Conservation (phyloP, 257 asterid species). For the Solanum pinnatisectum region DNA sequence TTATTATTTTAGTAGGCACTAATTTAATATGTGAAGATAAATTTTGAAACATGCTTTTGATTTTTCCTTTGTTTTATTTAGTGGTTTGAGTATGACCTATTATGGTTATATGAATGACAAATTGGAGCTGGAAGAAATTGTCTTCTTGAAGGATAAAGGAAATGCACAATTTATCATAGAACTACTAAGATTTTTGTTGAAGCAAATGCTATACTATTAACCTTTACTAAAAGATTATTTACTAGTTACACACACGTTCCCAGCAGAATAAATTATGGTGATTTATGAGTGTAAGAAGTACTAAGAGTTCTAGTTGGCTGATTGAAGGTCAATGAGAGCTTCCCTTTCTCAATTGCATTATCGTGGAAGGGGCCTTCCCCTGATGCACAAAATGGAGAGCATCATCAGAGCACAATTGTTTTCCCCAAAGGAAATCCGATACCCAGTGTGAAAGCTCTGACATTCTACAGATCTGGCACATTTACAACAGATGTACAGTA, state of each 20-base stretch:
- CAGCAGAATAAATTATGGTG: neutral
- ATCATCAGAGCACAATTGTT: constrained; percentile 64
- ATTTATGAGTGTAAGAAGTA: neutral
- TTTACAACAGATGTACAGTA: constrained; percentile 62
- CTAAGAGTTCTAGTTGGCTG: neutral
- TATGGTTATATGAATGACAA: neutral
- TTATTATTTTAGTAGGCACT: neutral
- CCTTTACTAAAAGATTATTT: neutral
- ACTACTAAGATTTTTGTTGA: neutral
- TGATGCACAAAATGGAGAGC: constrained; percentile 64
- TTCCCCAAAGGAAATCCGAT: constrained; percentile 86
- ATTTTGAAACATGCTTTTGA: neutral
- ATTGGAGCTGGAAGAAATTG: neutral
- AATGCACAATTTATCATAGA: neutral
- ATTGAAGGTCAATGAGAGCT: constrained; percentile 65
- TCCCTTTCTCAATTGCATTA: constrained; percentile 71
- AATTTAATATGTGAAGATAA: neutral
- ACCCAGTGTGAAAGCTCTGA: constrained; percentile 87
- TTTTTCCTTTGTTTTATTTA: neutral
- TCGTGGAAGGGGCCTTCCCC: constrained; percentile 66
- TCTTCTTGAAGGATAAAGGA: neutral
- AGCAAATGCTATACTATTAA: neutral
- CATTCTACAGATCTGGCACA: constrained; percentile 68
- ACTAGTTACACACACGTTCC: neutral
- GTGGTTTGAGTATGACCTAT: neutral